Evolutionary conservation across 805 yeast genomes (phyloP).

Genomic region (Tetrapisispora iriomotensis): DNA sequence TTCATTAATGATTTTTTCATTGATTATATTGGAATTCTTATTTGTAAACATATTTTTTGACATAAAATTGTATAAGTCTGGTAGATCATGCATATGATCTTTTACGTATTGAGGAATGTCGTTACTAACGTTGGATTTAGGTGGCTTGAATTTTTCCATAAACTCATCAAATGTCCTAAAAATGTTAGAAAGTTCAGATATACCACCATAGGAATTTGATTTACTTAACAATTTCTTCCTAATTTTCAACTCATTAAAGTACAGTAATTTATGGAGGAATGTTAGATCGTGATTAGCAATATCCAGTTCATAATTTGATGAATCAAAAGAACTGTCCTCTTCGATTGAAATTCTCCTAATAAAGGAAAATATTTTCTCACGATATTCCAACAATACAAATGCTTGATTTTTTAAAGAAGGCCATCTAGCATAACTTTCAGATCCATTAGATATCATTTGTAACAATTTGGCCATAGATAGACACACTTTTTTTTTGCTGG

Average conservation of each 20-base stretch:
- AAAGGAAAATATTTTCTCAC: slow-evolving; percentile 31
- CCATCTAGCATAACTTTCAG: slow-evolving; percentile 53
- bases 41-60: slow-evolving; percentile 51
- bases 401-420: slow-evolving; percentile 37
- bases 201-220: slow-evolving; percentile 11
- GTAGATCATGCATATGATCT: slow-evolving; percentile 38
- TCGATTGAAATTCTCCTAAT: slow-evolving; percentile 17
- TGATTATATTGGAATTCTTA: slow-evolving; percentile 23
- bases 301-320: background rate
- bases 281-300: slow-evolving; percentile 21
- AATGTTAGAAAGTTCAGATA: slow-evolving; percentile 35
- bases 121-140: slow-evolving; percentile 44
- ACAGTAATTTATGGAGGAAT: slow-evolving; percentile 40
- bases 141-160: slow-evolving; percentile 47
- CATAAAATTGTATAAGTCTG: slow-evolving; percentile 64
- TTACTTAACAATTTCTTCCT: slow-evolving; percentile 20
- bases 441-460: slow-evolving; percentile 78
- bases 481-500: slow-evolving; percentile 46
- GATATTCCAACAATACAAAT: slow-evolving; percentile 32
- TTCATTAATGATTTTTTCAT: slow-evolving; percentile 43
- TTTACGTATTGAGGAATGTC: slow-evolving; percentile 47
- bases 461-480: slow-evolving; percentile 70
- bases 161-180: slow-evolving; percentile 35
- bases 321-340: no score
- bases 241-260: slow-evolving; percentile 38